Percentiles rank a stretch among this genome's conserved stretches.
phyloP scores from a whole-genome alignment of 306 rosid genomes.

The Glycine tomentella region DNA sequence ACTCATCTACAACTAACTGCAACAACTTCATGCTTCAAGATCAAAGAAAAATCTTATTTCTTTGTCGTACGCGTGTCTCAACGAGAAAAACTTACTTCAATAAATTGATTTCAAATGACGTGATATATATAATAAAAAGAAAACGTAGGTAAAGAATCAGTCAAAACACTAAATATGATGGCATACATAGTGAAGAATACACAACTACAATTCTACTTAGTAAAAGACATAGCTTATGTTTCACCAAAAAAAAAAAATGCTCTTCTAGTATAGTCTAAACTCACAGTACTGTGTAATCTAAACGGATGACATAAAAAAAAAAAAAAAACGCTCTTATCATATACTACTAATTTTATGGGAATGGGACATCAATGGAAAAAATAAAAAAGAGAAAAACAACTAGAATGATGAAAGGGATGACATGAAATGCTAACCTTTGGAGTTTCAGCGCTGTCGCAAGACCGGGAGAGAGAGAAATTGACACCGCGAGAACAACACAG shows the following conservation, averaged over 20 bases:
- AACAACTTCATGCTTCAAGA: background rate
- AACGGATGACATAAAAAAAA: too few relatives aligned
- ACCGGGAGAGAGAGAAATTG: too few relatives aligned
- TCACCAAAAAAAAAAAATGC: background rate
- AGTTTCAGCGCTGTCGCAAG: too few relatives aligned
- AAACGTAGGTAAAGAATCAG: background rate
- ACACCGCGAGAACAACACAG: too few relatives aligned
- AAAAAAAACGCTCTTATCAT: background rate
- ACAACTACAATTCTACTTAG: background rate
- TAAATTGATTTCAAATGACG: background rate
- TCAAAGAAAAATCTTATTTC: too few relatives aligned
- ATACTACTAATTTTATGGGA: background rate
- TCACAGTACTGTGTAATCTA: background rate
- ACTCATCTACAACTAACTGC: conserved; percentile 15
- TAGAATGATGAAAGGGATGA: too few relatives aligned
- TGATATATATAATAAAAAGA: background rate
- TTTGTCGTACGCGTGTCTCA: too few relatives aligned
- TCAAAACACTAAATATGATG: background rate
- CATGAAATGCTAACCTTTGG: too few relatives aligned
- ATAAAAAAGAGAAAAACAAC: too few relatives aligned
- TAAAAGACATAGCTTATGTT: background rate
- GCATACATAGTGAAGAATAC: background rate
- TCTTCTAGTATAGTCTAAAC: background rate
- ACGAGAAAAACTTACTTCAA: background rate
- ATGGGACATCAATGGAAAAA: background rate